Evolutionary conservation across 2,329 filamentous ascomycete genomes (phyloP).

Genomic region (Calonectria pauciramosa): DNA sequence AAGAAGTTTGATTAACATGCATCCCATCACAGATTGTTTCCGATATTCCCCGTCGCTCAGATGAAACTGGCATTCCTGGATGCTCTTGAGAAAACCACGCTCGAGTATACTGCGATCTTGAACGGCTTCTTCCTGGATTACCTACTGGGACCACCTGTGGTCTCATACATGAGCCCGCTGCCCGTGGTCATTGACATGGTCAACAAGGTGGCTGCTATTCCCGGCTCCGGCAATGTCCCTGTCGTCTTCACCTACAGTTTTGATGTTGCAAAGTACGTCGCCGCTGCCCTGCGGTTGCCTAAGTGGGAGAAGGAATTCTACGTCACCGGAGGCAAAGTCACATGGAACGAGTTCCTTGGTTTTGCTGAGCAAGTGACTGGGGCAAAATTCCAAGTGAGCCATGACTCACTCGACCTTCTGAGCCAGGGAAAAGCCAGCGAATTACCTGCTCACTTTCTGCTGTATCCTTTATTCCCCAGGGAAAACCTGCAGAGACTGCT

Average conservation of each 20-base stretch:
- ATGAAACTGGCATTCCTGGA: not conserved
- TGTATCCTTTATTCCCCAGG: not conserved
- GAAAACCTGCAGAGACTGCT: not conserved
- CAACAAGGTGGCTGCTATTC: not conserved
- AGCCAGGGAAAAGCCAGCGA: not conserved
- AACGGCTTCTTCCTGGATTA: not conserved
- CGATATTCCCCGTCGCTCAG: not conserved
- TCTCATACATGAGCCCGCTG: not conserved
- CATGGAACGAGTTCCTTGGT: not conserved
- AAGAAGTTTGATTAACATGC: not conserved
- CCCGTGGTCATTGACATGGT: not conserved
- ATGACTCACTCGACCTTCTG: not conserved
- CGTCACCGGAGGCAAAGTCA: not conserved
- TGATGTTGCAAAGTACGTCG: not conserved
- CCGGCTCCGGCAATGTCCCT: not conserved
- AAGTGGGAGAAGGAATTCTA: not conserved
- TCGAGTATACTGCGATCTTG: not conserved
- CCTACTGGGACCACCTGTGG: not conserved
- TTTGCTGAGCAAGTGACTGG: not conserved
- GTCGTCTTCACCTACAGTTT: not conserved
- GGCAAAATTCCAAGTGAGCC: not conserved
- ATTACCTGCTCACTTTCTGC: not conserved
- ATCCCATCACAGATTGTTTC: not conserved
- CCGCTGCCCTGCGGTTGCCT: not conserved
- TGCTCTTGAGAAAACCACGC: not conserved